Evolutionary conservation across 148 eudicot species (phyloP).

Genomic region (Vaccinium vitisidaea): DNA sequence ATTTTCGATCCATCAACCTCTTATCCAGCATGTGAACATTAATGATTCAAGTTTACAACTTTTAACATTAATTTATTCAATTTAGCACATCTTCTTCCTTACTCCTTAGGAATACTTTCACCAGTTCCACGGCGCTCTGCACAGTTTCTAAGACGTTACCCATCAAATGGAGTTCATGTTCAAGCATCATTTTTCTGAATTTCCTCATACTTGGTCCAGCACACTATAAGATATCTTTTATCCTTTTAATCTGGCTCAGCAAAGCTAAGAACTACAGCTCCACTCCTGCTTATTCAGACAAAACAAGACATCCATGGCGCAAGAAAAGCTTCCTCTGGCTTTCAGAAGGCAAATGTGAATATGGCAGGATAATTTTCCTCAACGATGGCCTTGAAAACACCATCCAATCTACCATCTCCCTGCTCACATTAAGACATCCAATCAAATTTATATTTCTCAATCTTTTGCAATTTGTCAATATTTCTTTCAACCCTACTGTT

Average conservation of each 20-base stretch:
- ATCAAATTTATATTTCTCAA: conserved; percentile 56
- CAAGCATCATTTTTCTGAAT: not conserved
- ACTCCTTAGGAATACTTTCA: not conserved
- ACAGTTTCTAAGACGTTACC: not conserved
- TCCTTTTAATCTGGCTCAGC: not conserved
- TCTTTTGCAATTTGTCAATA: conserved; percentile 28
- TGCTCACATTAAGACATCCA: conserved; percentile 36
- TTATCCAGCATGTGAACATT: not conserved
- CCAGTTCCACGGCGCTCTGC: not conserved
- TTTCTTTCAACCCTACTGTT: conserved; percentile 22
- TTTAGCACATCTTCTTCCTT: too few relatives aligned
- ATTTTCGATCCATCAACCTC: not conserved
- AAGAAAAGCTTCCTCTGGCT: conserved; percentile 36
- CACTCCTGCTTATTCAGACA: not conserved
- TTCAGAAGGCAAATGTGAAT: too few relatives aligned
- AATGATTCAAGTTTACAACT: not conserved
- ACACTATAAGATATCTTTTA: too few relatives aligned
- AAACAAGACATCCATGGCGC: conserved; percentile 58
- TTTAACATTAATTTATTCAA: not conserved
- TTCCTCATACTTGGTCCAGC: not conserved
- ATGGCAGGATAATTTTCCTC: too few relatives aligned
- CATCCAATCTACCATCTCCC: conserved; percentile 32
- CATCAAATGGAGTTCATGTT: not conserved
- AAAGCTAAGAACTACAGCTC: not conserved
- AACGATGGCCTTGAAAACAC: too few relatives aligned